Evolutionary conservation across 2,329 filamentous ascomycete species (phyloP).

Genomic region (Epichloe festucae): DNA sequence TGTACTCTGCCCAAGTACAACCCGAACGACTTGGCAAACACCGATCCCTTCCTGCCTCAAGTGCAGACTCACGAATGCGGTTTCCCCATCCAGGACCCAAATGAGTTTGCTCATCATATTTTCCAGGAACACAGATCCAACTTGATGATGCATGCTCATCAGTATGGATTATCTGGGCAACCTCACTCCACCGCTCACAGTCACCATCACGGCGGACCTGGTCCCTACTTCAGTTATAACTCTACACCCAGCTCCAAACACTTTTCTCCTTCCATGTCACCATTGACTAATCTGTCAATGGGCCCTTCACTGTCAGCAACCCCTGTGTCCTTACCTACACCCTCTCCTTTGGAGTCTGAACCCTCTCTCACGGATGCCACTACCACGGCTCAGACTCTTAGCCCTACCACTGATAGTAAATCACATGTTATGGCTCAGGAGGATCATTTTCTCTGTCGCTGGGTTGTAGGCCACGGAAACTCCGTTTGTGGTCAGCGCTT

Average conservation of each 20-base stretch:
- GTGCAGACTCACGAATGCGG: slow-evolving; percentile 14
- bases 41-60: slow-evolving; percentile 8
- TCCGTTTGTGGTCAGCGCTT: slow-evolving; percentile 24
- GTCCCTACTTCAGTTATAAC: slow-evolving; percentile 3
- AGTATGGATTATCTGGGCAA: slow-evolving; percentile 3
- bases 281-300: slow-evolving; percentile 12
- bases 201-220: background rate
- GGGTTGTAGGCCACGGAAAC: slow-evolving; percentile 14
- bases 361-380: background rate
- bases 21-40: slow-evolving; percentile 7
- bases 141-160: slow-evolving; percentile 7
- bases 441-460: slow-evolving; percentile 20
- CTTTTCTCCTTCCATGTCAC: slow-evolving; percentile 12
- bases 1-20: slow-evolving; percentile 16
- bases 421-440: slow-evolving; percentile 10
- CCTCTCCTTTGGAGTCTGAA: slow-evolving; percentile 15
- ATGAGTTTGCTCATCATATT: slow-evolving; percentile 17
- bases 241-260: slow-evolving; percentile 3
- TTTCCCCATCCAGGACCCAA: slow-evolving; percentile 15
- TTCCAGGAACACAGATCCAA: slow-evolving; percentile 15
- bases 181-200: slow-evolving; percentile 1
- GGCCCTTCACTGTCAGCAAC: slow-evolving; percentile 12
- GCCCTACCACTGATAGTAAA: slow-evolving; percentile 3
- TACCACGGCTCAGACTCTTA: background rate
- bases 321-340: slow-evolving; percentile 5